Conservation (phyloP, 192 early-diverging fungal species). For the Fimicolochytrium jonesii region DNA sequence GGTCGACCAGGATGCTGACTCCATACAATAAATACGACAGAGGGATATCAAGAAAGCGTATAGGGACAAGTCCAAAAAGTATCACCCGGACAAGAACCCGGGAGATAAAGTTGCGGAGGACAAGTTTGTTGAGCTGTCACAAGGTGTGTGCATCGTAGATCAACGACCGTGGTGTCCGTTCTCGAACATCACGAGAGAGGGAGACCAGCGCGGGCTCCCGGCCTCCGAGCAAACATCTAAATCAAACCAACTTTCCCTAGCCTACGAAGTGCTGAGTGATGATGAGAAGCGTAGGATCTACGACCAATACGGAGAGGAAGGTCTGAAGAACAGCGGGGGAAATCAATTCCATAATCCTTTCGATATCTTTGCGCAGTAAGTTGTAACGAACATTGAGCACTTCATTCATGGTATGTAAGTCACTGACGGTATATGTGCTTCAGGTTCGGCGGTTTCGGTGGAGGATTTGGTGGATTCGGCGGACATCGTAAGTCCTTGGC, state of each 20-base stretch:
- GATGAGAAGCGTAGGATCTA: constrained; percentile 88
- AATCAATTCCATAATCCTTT: constrained; percentile 91
- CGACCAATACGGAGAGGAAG: constrained; percentile 95
- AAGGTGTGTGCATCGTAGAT: constrained; percentile 1
- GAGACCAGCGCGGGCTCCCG: neutral
- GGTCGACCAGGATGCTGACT: neutral
- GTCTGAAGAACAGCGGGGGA: constrained; percentile 68
- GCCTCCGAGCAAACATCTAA: no score
- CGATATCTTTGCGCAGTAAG: constrained; percentile 89
- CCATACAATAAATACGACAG: constrained; percentile 9
- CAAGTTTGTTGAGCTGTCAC: constrained; percentile 83
- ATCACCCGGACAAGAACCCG: constrained; percentile 63
- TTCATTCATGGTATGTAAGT: constrained; percentile 62
- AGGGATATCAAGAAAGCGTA: constrained; percentile 93
- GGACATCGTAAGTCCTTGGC: constrained; percentile 16
- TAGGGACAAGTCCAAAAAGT: constrained; percentile 82
- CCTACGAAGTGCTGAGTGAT: constrained; percentile 91
- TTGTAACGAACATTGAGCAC: neutral
- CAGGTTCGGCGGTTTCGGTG: constrained; percentile 53
- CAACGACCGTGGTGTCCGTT: no score
- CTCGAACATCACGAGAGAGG: no score
- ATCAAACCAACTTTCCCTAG: no score
- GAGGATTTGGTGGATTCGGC: constrained; percentile 32
- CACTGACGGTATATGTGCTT: neutral
- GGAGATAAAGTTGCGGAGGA: constrained; percentile 77